Conservation (phyloP, 352 stramenopile species). For the Phytophthora capsici region DNA sequence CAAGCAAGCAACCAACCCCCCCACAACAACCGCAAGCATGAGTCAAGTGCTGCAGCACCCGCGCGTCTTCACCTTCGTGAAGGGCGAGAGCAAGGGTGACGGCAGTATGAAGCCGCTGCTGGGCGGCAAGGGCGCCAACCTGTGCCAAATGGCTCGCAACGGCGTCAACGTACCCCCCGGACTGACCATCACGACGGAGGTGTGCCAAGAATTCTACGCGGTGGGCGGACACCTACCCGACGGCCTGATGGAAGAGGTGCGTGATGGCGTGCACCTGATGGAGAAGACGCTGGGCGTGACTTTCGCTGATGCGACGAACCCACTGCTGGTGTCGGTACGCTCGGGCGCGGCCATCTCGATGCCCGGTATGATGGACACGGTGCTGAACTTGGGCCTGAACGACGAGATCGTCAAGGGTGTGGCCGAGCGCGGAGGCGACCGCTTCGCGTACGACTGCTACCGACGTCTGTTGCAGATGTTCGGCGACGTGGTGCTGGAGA, state of each 20-base stretch:
- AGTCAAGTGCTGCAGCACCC: slow-evolving; percentile 17
- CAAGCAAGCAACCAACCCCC: background rate
- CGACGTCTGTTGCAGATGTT: slow-evolving; percentile 37
- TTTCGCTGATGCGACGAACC: slow-evolving; percentile 30
- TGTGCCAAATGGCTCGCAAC: slow-evolving; percentile 38
- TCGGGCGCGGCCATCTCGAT: slow-evolving; percentile 34
- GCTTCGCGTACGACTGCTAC: slow-evolving; percentile 37
- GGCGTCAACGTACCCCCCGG: slow-evolving; percentile 34
- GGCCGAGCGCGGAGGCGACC: slow-evolving; percentile 29
- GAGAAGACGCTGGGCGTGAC: slow-evolving; percentile 32
- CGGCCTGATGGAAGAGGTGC: slow-evolving; percentile 33
- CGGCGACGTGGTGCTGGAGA: slow-evolving; percentile 32
- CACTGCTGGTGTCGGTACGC: slow-evolving; percentile 33
- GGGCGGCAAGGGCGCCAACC: slow-evolving; percentile 38
- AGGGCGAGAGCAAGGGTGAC: slow-evolving; percentile 35
- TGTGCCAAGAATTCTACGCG: slow-evolving; percentile 44
- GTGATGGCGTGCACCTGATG: slow-evolving; percentile 26
- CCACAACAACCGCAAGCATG: slow-evolving; percentile 4
- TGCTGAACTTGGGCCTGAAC: slow-evolving; percentile 37
- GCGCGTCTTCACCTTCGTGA: slow-evolving; percentile 30
- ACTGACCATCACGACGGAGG: slow-evolving; percentile 38
- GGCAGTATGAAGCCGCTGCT: slow-evolving; percentile 37
- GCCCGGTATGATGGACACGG: slow-evolving; percentile 36
- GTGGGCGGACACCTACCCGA: slow-evolving; percentile 29
- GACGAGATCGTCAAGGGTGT: slow-evolving; percentile 32